Evolutionary conservation across 2,329 filamentous ascomycete genomes (phyloP).

Genomic region (Parascedosporium putredinis): DNA sequence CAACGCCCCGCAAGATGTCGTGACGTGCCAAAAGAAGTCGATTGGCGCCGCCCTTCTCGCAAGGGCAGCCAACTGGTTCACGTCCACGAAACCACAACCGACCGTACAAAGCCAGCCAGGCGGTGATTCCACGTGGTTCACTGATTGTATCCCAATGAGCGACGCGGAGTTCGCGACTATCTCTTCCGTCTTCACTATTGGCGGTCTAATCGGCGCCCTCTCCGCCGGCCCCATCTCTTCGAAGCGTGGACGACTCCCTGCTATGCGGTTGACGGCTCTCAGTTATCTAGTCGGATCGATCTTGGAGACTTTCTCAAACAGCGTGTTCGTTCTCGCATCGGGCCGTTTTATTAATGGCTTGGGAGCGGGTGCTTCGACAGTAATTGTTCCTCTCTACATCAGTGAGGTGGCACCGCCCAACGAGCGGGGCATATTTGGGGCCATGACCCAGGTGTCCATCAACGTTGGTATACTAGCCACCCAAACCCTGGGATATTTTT

Average conservation of each 20-base stretch:
- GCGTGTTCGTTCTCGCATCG: constrained; percentile 55
- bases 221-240: constrained; percentile 70
- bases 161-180: constrained; percentile 73
- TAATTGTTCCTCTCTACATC: constrained; percentile 90
- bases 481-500: constrained; percentile 82
- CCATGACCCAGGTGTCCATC: constrained; percentile 85
- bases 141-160: constrained; percentile 83
- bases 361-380: constrained; percentile 79
- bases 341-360: constrained; percentile 74
- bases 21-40: constrained; percentile 64
- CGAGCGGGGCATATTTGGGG: constrained; percentile 68
- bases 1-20: constrained; percentile 87
- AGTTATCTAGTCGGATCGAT: constrained; percentile 69
- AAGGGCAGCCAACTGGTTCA: constrained; percentile 19
- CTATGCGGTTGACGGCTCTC: constrained; percentile 67
- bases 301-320: constrained; percentile 61
- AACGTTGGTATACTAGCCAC: constrained; percentile 81
- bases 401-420: constrained; percentile 75
- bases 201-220: constrained; percentile 76
- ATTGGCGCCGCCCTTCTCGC: constrained; percentile 20
- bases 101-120: constrained; percentile 13
- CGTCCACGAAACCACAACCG: constrained; percentile 15
- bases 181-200: constrained; percentile 83
- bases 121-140: constrained; percentile 32
- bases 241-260: constrained; percentile 59